Conservation (phyloP, 2,329 filamentous ascomycete genomes). For the Colletotrichum sp. region DNA sequence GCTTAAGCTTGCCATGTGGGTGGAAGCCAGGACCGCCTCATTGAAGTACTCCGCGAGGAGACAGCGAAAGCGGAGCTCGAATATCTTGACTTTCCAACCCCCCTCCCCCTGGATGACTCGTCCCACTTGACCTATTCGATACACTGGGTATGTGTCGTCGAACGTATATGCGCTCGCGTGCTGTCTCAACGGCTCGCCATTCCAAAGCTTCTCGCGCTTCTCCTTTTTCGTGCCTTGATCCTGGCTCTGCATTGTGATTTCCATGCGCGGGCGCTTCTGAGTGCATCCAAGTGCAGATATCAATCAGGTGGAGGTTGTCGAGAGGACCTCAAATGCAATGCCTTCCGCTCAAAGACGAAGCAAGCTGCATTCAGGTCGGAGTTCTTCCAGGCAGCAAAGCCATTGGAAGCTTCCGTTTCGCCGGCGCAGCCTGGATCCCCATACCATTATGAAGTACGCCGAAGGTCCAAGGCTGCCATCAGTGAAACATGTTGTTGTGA, state of each 20-base stretch:
- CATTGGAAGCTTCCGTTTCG: background rate
- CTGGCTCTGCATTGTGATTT: background rate
- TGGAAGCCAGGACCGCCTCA: background rate
- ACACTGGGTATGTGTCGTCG: background rate
- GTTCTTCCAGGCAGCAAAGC: background rate
- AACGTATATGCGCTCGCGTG: background rate
- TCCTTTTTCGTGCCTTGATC: background rate
- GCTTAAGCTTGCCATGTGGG: background rate
- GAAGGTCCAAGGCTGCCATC: background rate
- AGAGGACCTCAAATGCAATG: background rate
- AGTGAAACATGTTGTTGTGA: background rate
- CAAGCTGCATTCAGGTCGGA: background rate
- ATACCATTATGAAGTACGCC: background rate
- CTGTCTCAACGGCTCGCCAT: background rate
- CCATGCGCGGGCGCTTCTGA: background rate
- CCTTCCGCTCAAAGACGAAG: background rate
- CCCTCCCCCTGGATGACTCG: background rate
- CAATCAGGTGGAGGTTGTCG: background rate
- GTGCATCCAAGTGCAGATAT: background rate
- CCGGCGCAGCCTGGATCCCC: background rate
- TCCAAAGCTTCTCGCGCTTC: background rate
- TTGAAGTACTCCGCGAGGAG: background rate
- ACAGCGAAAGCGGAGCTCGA: background rate
- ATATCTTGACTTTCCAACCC: background rate
- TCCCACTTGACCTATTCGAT: background rate